Evolutionary conservation across 306 rosid genomes (phyloP).

Genomic region (Castanea crenata): DNA sequence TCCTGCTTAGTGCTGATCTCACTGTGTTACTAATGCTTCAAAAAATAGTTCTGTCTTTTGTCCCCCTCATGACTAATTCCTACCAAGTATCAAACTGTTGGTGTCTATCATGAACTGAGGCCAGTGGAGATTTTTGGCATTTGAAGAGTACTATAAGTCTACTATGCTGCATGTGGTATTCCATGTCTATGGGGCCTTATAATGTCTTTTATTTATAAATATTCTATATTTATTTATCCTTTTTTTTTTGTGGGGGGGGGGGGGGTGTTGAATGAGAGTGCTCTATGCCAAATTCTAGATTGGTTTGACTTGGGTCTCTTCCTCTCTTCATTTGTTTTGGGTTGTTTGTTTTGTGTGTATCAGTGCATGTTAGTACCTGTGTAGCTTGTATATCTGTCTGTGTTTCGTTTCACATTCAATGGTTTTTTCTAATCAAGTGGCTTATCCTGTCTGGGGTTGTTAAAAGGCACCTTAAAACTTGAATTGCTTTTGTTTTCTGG

Average conservation of each 20-base stretch:
- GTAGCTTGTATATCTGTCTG: too few relatives aligned
- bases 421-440: slow-evolving; percentile 12
- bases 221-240: too few relatives aligned
- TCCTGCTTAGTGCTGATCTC: not conserved
- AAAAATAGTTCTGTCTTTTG: not conserved
- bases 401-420: not conserved
- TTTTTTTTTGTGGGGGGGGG: not conserved
- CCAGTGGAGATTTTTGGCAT: not conserved
- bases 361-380: too few relatives aligned
- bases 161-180: not conserved
- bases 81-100: not conserved
- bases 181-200: not conserved
- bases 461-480: slow-evolving; percentile 18
- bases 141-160: not conserved
- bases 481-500: slow-evolving; percentile 35
- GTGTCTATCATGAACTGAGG: not conserved
- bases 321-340: too few relatives aligned
- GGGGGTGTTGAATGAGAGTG: too few relatives aligned
- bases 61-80: not conserved
- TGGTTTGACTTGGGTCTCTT: not conserved
- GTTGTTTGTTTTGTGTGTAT: too few relatives aligned
- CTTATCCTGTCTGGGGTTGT: slow-evolving; percentile 11
- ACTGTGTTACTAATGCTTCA: not conserved
- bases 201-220: not conserved
- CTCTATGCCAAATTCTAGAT: too few relatives aligned